A percentile compares a stretch with the other conserved stretches of the same genome.
phyloP scores from a whole-genome alignment of 2,329 filamentous ascomycete genomes.

The Trichoderma gracile region DNA sequence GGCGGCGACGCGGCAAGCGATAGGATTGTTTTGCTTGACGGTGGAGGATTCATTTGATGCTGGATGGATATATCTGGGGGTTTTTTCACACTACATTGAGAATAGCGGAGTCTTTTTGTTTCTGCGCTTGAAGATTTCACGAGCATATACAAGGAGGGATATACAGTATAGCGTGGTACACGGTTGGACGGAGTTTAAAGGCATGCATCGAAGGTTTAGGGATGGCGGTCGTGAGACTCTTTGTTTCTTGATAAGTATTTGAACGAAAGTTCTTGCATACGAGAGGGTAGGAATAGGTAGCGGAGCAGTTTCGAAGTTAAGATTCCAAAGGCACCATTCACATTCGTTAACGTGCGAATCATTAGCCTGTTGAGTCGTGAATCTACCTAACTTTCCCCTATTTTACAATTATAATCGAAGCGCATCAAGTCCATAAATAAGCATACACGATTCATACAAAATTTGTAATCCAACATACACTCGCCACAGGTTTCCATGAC shows the following conservation, averaged over 20 bases:
- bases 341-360: no score
- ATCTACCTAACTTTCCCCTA: neutral
- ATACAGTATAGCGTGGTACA: conserved; percentile 32
- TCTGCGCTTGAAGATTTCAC: neutral
- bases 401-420: neutral
- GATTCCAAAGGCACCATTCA: no score
- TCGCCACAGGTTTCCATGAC: neutral
- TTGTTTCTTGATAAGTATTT: neutral
- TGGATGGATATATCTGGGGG: neutral
- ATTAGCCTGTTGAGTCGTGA: no score
- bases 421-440: neutral
- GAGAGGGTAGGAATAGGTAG: neutral
- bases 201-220: neutral
- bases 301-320: neutral
- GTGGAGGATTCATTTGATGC: neutral
- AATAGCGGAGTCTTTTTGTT: neutral
- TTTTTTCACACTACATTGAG: neutral
- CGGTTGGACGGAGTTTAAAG: conserved; percentile 11
- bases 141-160: neutral
- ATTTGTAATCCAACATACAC: neutral
- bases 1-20: conserved; percentile 53
- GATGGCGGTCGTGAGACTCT: neutral
- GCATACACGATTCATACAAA: neutral
- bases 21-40: conserved; percentile 32
- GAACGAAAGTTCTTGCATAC: neutral